A percentile compares a stretch with the other conserved stretches of the same genome.
Evolutionary conservation across 805 yeast genomes (phyloP).

Genomic region (Wickerhamiella musiphila): DNA sequence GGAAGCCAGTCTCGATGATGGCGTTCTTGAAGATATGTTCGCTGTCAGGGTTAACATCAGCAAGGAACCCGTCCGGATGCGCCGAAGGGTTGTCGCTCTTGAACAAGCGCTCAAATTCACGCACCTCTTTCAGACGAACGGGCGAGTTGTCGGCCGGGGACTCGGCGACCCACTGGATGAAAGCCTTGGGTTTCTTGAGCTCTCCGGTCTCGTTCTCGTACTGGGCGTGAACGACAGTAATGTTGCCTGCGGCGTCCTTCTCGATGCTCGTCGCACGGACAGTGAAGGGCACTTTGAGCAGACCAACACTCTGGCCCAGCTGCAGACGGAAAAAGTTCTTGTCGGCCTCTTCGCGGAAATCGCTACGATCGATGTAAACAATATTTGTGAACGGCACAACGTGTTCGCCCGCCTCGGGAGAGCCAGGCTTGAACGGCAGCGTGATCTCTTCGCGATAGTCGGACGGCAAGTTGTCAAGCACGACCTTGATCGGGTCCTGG

Average conservation of each 20-base stretch:
- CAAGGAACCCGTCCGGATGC: constrained; percentile 74
- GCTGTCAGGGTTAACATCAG: constrained; percentile 65
- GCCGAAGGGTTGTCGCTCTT: constrained; percentile 79
- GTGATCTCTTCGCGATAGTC: constrained; percentile 51
- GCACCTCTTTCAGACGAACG: constrained; percentile 49
- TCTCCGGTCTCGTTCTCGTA: constrained; percentile 51
- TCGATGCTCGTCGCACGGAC: constrained; percentile 54
- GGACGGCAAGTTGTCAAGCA: constrained; percentile 64
- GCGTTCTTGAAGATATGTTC: constrained; percentile 52
- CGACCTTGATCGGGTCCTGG: constrained; percentile 68
- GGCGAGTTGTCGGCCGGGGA: constrained; percentile 45
- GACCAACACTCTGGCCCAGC: constrained; percentile 87
- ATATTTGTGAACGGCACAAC: constrained; percentile 64
- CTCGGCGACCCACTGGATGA: constrained; percentile 89
- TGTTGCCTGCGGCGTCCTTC: constrained; percentile 43
- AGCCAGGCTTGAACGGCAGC: constrained; percentile 83
- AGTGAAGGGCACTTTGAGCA: constrained; percentile 77
- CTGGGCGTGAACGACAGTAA: constrained; percentile 55
- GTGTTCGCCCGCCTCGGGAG: constrained; percentile 52
- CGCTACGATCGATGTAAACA: constrained; percentile 74
- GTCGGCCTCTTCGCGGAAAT: constrained; percentile 48
- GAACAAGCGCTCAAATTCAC: constrained; percentile 78
- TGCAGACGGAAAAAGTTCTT: constrained; percentile 81
- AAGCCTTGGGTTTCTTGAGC: constrained; percentile 74
- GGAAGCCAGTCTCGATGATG: constrained; percentile 61